Percentiles rank a stretch among this genome's conserved stretches.
These are phyloP conservation scores for Xylogone sp. DNA, from an alignment of 2,329 filamentous ascomycete genomes.

Conservation along the genomic window DNA sequence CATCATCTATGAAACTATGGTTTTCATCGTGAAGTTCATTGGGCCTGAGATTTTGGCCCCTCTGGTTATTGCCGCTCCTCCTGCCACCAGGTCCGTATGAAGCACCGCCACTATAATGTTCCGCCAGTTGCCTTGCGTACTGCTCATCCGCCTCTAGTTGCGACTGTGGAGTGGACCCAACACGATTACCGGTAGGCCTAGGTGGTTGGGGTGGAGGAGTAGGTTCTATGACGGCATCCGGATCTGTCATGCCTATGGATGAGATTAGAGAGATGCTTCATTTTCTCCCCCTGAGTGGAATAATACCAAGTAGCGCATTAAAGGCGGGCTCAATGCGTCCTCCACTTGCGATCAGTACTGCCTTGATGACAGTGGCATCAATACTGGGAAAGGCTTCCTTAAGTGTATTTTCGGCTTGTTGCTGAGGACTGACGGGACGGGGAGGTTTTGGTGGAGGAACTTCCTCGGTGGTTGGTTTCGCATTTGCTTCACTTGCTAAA, in stretches of 20 bases:
- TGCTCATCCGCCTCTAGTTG: slow-evolving; percentile 89
- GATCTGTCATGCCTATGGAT: slow-evolving; percentile 69
- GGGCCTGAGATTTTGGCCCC: slow-evolving; percentile 43
- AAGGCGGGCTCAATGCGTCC: slow-evolving; percentile 91
- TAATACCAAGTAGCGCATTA: slow-evolving; percentile 80
- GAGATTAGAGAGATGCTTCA: not conserved
- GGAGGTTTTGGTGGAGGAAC: slow-evolving; percentile 75
- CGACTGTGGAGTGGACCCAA: slow-evolving; percentile 56
- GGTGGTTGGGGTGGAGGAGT: slow-evolving; percentile 75
- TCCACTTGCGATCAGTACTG: slow-evolving; percentile 79
- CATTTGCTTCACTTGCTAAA: slow-evolving; percentile 40
- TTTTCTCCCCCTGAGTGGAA: not conserved
- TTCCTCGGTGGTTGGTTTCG: slow-evolving; percentile 41
- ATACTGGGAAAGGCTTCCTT: slow-evolving; percentile 92
- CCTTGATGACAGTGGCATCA: slow-evolving; percentile 76
- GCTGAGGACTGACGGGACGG: slow-evolving; percentile 72
- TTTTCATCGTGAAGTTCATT: slow-evolving; percentile 62
- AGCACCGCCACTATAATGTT: slow-evolving; percentile 69
- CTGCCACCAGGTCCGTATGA: slow-evolving; percentile 33
- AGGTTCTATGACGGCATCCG: slow-evolving; percentile 58
- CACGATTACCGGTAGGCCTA: slow-evolving; percentile 56
- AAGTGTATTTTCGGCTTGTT: slow-evolving; percentile 83
- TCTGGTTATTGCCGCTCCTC: slow-evolving; percentile 24
- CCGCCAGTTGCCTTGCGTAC: slow-evolving; percentile 87
- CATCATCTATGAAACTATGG: slow-evolving; percentile 92